Conservation (phyloP, 805 yeast genomes). For the Monosporozyma solicola region DNA sequence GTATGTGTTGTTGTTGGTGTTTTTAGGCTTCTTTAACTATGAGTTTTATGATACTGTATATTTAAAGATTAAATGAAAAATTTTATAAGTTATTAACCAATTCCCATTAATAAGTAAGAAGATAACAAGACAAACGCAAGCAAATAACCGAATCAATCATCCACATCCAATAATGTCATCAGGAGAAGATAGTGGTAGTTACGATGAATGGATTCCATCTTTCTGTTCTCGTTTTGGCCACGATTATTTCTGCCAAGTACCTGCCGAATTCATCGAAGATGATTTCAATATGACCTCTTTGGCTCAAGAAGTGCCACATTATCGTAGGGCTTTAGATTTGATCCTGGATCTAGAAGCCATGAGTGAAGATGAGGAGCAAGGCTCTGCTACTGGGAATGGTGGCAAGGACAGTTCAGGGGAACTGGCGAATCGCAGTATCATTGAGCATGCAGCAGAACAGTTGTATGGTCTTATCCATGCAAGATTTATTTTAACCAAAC, state of each 20-base stretch:
- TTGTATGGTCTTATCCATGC: constrained; percentile 93
- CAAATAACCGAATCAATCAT: constrained; percentile 5
- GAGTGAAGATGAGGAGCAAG: constrained; percentile 32
- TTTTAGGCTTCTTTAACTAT: not conserved
- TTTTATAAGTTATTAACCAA: not conserved
- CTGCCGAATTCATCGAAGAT: constrained; percentile 89
- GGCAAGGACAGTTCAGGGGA: constrained; percentile 28
- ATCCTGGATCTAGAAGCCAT: constrained; percentile 70
- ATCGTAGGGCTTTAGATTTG: constrained; percentile 83
- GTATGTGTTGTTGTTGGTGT: not conserved
- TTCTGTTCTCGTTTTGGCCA: constrained; percentile 74
- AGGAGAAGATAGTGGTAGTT: constrained; percentile 26
- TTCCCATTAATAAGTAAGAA: not conserved
- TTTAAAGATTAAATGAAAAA: not conserved
- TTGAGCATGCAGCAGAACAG: constrained; percentile 86
- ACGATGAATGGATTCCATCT: constrained; percentile 72
- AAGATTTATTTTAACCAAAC: constrained; percentile 78
- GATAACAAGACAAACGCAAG: not conserved
- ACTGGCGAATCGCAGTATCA: constrained; percentile 45
- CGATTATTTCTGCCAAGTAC: constrained; percentile 86
- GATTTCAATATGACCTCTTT: constrained; percentile 93
- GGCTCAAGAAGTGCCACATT: constrained; percentile 75
- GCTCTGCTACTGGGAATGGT: constrained; percentile 9
- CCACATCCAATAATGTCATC: constrained; percentile 8
- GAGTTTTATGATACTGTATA: not conserved